phyloP scores from a whole-genome alignment of 352 stramenopile species.

The Phytopythium chamaehyphon region DNA sequence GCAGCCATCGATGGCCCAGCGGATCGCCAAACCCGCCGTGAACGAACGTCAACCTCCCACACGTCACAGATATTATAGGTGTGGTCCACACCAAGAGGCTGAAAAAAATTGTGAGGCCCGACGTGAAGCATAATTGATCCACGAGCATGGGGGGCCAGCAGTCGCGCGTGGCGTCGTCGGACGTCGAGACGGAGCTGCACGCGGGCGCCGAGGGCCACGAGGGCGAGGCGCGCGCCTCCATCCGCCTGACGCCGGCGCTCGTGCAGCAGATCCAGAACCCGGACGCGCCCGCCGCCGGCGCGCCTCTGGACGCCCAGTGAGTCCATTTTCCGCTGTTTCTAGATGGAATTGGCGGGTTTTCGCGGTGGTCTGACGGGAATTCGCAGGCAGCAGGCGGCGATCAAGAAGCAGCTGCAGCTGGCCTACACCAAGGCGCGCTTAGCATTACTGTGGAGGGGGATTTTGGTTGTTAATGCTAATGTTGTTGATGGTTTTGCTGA shows the following conservation, averaged over 20 bases:
- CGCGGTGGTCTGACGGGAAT: conserved; percentile 1
- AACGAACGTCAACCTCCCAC: conserved; percentile 2
- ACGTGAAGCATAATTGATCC: too few relatives aligned
- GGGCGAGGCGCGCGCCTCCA: conserved; percentile 42
- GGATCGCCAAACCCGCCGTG: too few relatives aligned
- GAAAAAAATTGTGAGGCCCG: conserved; percentile 3
- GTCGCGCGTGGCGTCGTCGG: conserved; percentile 65
- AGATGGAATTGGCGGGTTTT: not conserved
- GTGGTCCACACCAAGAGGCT: too few relatives aligned
- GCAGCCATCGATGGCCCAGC: too few relatives aligned
- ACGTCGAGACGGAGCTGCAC: conserved; percentile 50
- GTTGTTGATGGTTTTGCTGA: too few relatives aligned
- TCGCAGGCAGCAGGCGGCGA: conserved; percentile 42
- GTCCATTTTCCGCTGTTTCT: conserved; percentile 5
- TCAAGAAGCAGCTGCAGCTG: conserved; percentile 76
- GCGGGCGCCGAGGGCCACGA: conserved; percentile 36
- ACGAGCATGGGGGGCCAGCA: conserved; percentile 72
- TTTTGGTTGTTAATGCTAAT: too few relatives aligned
- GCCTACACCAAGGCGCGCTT: conserved; percentile 62
- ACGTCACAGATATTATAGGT: too few relatives aligned
- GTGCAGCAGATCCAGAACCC: conserved; percentile 66
- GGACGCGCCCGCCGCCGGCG: conserved; percentile 10
- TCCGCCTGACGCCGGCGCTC: conserved; percentile 65
- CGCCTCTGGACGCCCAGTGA: conserved; percentile 43
- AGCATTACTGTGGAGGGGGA: too few relatives aligned